Evolutionary conservation across 2,329 filamentous ascomycete genomes (phyloP).

Genomic region (Corinectria fuckeliana): DNA sequence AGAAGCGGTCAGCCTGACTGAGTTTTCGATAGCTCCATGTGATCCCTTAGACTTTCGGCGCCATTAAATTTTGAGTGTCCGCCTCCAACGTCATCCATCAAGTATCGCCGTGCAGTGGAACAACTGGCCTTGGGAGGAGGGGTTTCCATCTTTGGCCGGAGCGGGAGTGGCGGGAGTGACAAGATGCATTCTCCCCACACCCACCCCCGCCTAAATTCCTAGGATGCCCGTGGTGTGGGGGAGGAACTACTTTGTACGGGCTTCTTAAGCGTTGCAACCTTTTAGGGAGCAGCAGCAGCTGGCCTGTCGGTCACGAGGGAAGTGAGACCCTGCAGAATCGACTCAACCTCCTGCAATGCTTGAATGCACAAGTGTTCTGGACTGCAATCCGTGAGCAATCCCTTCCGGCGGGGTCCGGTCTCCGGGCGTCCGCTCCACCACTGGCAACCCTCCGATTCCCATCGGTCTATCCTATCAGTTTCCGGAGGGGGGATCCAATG

Average conservation of each 20-base stretch:
- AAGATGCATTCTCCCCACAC: background rate
- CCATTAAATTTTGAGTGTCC: slow-evolving; percentile 10
- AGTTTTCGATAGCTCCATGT: background rate
- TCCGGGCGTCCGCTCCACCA: background rate
- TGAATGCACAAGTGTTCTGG: background rate
- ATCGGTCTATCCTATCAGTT: background rate
- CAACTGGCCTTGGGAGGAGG: background rate
- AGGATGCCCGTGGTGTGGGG: slow-evolving; percentile 1
- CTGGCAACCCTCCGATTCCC: slow-evolving; percentile 11
- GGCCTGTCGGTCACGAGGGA: too few relatives aligned
- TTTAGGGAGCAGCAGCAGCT: background rate
- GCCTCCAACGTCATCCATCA: background rate
- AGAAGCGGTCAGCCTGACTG: background rate
- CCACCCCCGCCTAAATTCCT: background rate
- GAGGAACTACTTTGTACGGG: background rate
- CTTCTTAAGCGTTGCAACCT: too few relatives aligned
- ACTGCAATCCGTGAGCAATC: background rate
- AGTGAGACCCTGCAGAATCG: too few relatives aligned
- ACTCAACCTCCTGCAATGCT: too few relatives aligned
- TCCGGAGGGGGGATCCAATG: background rate
- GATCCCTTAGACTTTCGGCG: background rate
- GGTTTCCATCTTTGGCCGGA: background rate
- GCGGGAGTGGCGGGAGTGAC: slow-evolving; percentile 13
- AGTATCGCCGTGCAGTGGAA: background rate
- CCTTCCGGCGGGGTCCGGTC: slow-evolving; percentile 9